Percentiles rank a stretch among this genome's conserved stretches.
These are phyloP conservation scores for Fibroporia radiculosa DNA, from an alignment of 768 basidiomycete species.

Conservation along the genomic window DNA sequence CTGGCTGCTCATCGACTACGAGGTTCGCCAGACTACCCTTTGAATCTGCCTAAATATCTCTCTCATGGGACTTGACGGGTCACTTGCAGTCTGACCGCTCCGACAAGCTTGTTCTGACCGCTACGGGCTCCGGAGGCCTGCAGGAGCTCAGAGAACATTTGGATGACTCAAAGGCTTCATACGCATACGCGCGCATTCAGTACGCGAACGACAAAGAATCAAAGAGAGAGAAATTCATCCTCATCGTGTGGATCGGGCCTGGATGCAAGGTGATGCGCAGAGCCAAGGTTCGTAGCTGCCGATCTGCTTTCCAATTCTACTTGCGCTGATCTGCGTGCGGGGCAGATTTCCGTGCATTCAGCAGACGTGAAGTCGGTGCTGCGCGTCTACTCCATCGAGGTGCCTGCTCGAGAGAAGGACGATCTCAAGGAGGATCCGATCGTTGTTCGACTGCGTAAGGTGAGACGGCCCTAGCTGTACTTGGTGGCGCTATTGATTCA, in stretches of 20 bases:
- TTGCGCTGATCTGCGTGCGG: conserved; percentile 5
- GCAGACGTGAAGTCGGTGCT: conserved; percentile 83
- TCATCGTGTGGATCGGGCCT: conserved; percentile 79
- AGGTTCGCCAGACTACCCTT: conserved; percentile 33
- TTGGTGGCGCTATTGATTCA: conserved; percentile 14
- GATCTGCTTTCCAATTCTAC: not conserved
- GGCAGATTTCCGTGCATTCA: conserved; percentile 84
- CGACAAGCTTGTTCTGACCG: conserved; percentile 71
- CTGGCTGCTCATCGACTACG: conserved; percentile 89
- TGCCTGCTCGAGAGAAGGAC: conserved; percentile 73
- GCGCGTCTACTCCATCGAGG: conserved; percentile 78
- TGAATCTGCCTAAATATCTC: not conserved
- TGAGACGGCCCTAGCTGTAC: conserved; percentile 25
- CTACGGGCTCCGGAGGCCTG: conserved; percentile 76
- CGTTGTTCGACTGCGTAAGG: conserved; percentile 74
- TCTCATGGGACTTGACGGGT: no score
- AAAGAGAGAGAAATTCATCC: conserved; percentile 81
- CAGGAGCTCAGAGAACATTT: conserved; percentile 66
- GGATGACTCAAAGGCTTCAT: conserved; percentile 71
- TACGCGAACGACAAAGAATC: conserved; percentile 87
- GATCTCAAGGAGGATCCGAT: conserved; percentile 88
- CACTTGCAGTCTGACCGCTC: conserved; percentile 61
- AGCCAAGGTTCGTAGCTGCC: conserved; percentile 58
- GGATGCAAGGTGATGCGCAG: conserved; percentile 86
- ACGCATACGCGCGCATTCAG: conserved; percentile 75